These are phyloP conservation scores for Sistotremastrum niveocremeum DNA, from an alignment of 768 basidiomycete genomes.

Conservation along the genomic window DNA sequence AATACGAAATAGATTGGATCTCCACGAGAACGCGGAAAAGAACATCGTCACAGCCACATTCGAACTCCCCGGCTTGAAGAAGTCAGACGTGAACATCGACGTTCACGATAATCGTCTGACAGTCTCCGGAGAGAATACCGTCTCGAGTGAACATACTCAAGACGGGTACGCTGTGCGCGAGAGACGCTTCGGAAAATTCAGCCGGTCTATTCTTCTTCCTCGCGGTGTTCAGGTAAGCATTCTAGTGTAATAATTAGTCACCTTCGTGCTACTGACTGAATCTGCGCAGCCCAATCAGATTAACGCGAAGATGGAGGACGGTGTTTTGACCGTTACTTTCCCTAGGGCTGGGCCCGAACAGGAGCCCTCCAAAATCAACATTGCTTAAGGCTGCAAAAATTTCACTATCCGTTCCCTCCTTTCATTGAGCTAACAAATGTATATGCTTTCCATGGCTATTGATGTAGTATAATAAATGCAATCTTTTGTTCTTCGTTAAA, in stretches of 20 bases:
- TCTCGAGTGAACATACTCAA: conserved; percentile 20
- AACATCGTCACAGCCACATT: conserved; percentile 36
- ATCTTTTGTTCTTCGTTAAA: too few relatives aligned
- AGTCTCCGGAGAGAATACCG: conserved; percentile 30
- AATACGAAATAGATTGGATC: conserved; percentile 23
- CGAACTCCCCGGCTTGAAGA: conserved; percentile 41
- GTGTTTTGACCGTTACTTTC: conserved; percentile 39
- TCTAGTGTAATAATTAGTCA: too few relatives aligned
- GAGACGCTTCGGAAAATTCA: conserved; percentile 34
- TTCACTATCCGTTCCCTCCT: too few relatives aligned
- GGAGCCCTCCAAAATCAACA: conserved; percentile 23
- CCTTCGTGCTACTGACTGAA: conserved; percentile 5
- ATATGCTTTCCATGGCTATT: too few relatives aligned
- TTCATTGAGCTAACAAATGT: too few relatives aligned
- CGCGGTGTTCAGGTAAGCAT: conserved; percentile 30
- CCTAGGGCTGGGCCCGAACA: conserved; percentile 29
- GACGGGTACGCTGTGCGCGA: conserved; percentile 31
- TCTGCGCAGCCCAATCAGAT: conserved; percentile 19
- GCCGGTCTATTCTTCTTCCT: conserved; percentile 34
- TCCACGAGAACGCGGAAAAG: conserved; percentile 28
- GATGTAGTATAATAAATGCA: too few relatives aligned
- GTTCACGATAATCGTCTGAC: conserved; percentile 33
- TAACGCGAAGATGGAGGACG: conserved; percentile 36
- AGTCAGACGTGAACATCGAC: conserved; percentile 33
- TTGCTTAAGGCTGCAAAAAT: conserved; percentile 13